Evolutionary conservation across 352 stramenopile genomes (phyloP), one percentile per base, ranked within the genome.

Genomic region (Halophytophthora polymorphica): DNA sequence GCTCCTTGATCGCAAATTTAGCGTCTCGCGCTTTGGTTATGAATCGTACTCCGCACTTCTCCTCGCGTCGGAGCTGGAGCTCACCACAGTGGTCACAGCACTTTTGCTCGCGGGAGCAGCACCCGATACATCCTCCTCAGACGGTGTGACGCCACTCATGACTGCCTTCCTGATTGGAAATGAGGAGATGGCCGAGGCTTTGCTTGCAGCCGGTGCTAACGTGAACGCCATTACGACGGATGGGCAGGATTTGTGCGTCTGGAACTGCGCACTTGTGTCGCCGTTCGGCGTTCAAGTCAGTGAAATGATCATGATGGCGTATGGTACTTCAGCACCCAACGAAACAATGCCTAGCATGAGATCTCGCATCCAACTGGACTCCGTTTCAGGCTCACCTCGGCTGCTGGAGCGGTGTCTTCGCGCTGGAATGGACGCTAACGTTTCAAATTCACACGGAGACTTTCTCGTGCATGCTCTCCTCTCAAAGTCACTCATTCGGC

Each of bases 391-490:
- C 10, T 63, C 48, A 14, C 68, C 78, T 5, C 48, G 56, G 45
- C 43, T 70, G 11, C 29, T 82, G n/a, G 19, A 68, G 1, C 51
- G 57, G 25, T 74, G 75, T 3, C 56, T 93, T 0, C 56, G 56
- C 2, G 43, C 44, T 2, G 51, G 63, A 2, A 47, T 87, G 6
- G 80, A 90, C 25, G 69, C 75, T 0, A 88, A 86, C 23, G 58
- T 88, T 21, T 90, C 77, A 6, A 82, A 81, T 23, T 56, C 50
- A 0, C 48, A 86, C 6, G 79, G 82, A 0, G 65, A 86, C 29
- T 93, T 86, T 45, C 49, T 85, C 0, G 52, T 90, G n/a, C 82
- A 90, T 34, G 67, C 68, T 3, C 17, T 87, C 8, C 43, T 93
- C 1, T 90, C 79, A 2, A 72, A 69, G 33, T 64, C 62, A 0